Percentiles rank a stretch among this genome's conserved stretches.
These are phyloP conservation scores for Carex myosuroides DNA, from an alignment of 176 grass and related monocot species.

Conservation along the genomic window DNA sequence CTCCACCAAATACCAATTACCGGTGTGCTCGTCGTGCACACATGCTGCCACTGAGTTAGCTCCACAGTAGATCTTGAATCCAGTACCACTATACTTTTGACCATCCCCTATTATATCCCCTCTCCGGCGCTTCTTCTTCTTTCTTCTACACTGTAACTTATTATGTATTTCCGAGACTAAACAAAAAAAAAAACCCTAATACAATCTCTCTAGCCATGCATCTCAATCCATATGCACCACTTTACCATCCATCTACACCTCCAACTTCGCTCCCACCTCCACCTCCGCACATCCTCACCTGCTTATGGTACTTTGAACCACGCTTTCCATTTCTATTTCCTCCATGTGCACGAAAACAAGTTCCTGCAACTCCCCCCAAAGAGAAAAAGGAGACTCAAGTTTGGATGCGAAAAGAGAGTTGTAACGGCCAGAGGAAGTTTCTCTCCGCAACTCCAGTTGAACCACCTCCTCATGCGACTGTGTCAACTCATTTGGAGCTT, in stretches of 20 bases:
- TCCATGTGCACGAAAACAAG: not conserved
- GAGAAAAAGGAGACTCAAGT: not conserved
- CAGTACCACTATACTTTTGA: not conserved
- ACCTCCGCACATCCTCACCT: not conserved
- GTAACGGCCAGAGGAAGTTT: not conserved
- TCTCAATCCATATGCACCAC: slow-evolving; percentile 35
- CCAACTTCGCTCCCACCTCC: not conserved
- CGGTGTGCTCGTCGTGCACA: not conserved
- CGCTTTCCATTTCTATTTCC: slow-evolving; percentile 4
- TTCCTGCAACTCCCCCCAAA: not conserved
- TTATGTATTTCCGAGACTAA: not conserved
- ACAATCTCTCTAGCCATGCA: slow-evolving; percentile 24
- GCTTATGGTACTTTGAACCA: not conserved
- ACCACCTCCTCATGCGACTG: not conserved
- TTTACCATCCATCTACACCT: slow-evolving; percentile 16
- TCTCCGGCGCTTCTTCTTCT: not conserved
- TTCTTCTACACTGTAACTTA: not conserved
- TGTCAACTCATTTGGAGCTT: not conserved
- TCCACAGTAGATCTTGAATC: slow-evolving; percentile 25
- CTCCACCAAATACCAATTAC: too few relatives aligned
- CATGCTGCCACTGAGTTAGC: not conserved
- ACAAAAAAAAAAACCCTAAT: not conserved
- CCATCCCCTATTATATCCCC: not conserved
- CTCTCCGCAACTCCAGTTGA: not conserved
- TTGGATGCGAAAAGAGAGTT: not conserved